Conservation (phyloP, 306 rosid genomes). For the Acacia confusa region DNA sequence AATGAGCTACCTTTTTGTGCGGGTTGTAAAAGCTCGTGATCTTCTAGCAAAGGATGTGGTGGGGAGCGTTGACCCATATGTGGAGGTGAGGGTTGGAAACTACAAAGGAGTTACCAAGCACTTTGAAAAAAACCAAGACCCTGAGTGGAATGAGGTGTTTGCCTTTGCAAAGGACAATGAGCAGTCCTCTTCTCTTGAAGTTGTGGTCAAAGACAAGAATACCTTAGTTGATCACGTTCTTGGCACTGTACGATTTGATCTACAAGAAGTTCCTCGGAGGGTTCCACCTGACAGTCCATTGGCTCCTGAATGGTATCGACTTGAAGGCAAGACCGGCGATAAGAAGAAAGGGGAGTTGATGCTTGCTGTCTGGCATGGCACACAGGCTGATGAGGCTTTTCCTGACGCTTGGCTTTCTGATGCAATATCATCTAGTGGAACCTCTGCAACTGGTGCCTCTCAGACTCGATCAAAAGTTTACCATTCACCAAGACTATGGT, state of each 20-base stretch:
- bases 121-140: conserved; percentile 67
- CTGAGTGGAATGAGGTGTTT: conserved; percentile 96
- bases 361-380: conserved; percentile 96
- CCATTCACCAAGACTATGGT: conserved; percentile 92
- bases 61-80: conserved; percentile 87
- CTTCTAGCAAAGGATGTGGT: conserved; percentile 72
- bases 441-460: conserved; percentile 42
- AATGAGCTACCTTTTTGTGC: conserved; percentile 77
- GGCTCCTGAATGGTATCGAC: conserved; percentile 95
- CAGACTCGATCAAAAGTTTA: conserved; percentile 83
- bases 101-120: conserved; percentile 74
- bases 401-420: conserved; percentile 99
- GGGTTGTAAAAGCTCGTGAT: conserved; percentile 88
- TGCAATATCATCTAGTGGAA: conserved; percentile 55
- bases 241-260: conserved; percentile 66
- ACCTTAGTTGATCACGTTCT: conserved; percentile 53
- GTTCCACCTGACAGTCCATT: conserved; percentile 94
- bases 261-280: conserved; percentile 68
- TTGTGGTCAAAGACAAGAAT: conserved; percentile 76
- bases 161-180: conserved; percentile 75
- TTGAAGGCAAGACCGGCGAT: conserved; percentile 56
- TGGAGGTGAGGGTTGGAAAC: conserved; percentile 86
- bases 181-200: conserved; percentile 65
- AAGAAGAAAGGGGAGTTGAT: conserved; percentile 85
- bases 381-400: conserved; percentile 97